Conservation (phyloP, 2,329 filamentous ascomycete species). For the Talaromyces verruculosus region DNA sequence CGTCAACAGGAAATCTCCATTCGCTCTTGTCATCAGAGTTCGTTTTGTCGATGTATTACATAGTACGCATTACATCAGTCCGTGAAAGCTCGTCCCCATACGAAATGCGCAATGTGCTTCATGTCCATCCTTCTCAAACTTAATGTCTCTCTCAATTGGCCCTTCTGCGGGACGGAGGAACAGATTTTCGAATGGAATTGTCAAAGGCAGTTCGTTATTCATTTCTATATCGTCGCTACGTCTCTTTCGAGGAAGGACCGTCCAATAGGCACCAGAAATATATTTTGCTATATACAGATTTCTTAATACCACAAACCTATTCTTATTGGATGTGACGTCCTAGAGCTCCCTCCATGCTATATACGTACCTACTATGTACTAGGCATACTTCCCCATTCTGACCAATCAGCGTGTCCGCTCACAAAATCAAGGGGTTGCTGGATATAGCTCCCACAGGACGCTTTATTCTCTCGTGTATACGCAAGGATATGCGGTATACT, state of each 20-base stretch:
- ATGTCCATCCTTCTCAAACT: slow-evolving; percentile 6
- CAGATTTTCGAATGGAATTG: slow-evolving; percentile 12
- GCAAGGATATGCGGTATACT: background rate
- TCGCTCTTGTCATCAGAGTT: background rate
- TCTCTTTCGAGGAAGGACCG: background rate
- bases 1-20: background rate
- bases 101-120: background rate
- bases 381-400: background rate
- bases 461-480: background rate
- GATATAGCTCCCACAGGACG: background rate
- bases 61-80: slow-evolving; percentile 16
- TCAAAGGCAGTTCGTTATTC: background rate
- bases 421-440: background rate
- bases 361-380: no score
- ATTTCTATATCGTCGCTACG: background rate
- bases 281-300: no score
- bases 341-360: background rate
- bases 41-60: slow-evolving; percentile 5
- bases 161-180: slow-evolving; percentile 11
- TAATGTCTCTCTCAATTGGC: background rate
- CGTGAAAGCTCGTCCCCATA: background rate
- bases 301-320: no score
- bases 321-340: no score
- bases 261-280: background rate
- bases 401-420: background rate